A percentile compares a stretch with the other conserved stretches of the same genome.
phyloP scores from a whole-genome alignment of 768 basidiomycete species.

The Leccinum disarticulatum region DNA sequence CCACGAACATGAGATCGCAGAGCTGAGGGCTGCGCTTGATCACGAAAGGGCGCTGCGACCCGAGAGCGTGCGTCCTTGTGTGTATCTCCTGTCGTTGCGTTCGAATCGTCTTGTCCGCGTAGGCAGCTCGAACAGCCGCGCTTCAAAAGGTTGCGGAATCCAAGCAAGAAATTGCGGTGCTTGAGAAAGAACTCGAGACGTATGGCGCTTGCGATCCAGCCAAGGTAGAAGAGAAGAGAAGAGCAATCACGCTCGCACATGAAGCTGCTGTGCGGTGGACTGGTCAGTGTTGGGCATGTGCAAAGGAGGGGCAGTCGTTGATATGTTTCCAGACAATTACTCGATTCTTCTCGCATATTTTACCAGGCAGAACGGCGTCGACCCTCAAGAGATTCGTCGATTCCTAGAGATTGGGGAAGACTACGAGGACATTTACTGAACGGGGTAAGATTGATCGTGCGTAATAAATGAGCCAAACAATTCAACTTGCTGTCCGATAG shows the following conservation, averaged over 20 bases:
- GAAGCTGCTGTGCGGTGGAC: slow-evolving; percentile 89
- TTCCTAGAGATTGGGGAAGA: slow-evolving; percentile 69
- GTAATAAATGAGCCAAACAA: slow-evolving; percentile 19
- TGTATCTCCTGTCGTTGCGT: background rate
- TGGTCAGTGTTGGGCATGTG: slow-evolving; percentile 50
- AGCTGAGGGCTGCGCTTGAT: slow-evolving; percentile 47
- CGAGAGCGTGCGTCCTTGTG: slow-evolving; percentile 48
- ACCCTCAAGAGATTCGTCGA: slow-evolving; percentile 61
- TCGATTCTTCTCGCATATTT: slow-evolving; percentile 63
- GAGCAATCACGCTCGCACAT: slow-evolving; percentile 72
- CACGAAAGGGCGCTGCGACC: slow-evolving; percentile 53
- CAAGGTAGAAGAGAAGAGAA: slow-evolving; percentile 73
- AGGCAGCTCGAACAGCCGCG: slow-evolving; percentile 59
- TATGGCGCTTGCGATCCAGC: slow-evolving; percentile 86
- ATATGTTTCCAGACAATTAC: slow-evolving; percentile 59
- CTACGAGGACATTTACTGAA: slow-evolving; percentile 66
- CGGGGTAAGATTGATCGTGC: slow-evolving; percentile 20
- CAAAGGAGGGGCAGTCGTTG: background rate
- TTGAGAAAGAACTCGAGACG: slow-evolving; percentile 68
- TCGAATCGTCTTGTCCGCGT: slow-evolving; percentile 1
- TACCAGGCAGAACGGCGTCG: slow-evolving; percentile 58
- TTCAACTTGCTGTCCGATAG: background rate
- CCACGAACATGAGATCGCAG: slow-evolving; percentile 48
- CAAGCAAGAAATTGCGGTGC: slow-evolving; percentile 46
- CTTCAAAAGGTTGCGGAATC: slow-evolving; percentile 50